A percentile compares a stretch with the other conserved stretches of the same genome.
phyloP scores from a whole-genome alignment of 2,329 filamentous ascomycete genomes.

The Aspergillus sp. region DNA sequence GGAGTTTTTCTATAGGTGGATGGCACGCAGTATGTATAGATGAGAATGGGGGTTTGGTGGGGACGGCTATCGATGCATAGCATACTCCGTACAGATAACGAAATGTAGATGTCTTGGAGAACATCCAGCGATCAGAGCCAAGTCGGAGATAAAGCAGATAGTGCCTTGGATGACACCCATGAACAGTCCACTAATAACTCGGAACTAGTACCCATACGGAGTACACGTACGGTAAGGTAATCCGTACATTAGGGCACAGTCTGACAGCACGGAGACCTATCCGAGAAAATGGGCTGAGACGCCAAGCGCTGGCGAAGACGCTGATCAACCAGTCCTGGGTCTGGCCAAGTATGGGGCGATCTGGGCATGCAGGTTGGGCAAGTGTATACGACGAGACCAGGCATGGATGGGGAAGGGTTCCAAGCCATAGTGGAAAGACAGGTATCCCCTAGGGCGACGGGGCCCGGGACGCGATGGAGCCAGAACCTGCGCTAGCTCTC shows the following conservation, averaged over 20 bases:
- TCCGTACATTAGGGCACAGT: background rate
- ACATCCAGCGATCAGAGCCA: too few relatives aligned
- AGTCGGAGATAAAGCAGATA: too few relatives aligned
- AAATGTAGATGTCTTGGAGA: background rate
- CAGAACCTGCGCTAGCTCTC: too few relatives aligned
- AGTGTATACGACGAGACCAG: background rate
- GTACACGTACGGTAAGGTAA: background rate
- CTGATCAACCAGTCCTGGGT: slow-evolving; percentile 2
- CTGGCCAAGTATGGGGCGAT: background rate
- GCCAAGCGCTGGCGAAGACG: slow-evolving; percentile 7
- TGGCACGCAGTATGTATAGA: background rate
- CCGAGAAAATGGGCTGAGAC: slow-evolving; percentile 5
- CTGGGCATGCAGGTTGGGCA: background rate
- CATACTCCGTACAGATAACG: background rate
- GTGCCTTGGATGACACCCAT: too few relatives aligned
- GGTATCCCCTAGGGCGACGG: background rate
- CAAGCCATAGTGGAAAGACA: background rate
- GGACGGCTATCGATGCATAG: background rate
- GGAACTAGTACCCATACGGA: too few relatives aligned
- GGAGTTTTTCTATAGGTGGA: background rate
- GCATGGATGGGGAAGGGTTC: background rate
- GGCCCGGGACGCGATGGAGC: too few relatives aligned
- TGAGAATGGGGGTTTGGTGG: background rate
- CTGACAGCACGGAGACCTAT: background rate
- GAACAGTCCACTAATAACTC: too few relatives aligned